Conservation (phyloP, 257 asterid species). For the Voacanga thouarsii region DNA sequence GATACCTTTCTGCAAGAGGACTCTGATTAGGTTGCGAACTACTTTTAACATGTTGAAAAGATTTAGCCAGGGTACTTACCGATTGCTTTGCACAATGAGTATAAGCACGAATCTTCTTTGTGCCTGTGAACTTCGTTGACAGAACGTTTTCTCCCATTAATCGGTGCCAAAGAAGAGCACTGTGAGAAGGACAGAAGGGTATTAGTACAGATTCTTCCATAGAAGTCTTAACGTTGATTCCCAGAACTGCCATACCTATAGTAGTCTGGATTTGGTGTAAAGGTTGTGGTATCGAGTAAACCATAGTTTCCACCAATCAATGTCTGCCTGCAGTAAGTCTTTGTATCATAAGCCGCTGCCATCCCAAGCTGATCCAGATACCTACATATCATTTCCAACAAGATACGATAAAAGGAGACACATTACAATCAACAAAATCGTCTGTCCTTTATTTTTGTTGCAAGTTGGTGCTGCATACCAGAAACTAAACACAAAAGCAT, state of each 20-base stretch:
- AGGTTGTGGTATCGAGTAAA: slow-evolving; percentile 64
- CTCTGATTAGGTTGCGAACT: neutral
- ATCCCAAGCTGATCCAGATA: slow-evolving; percentile 80
- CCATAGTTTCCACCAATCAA: slow-evolving; percentile 89
- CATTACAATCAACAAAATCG: neutral
- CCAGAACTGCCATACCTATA: slow-evolving; percentile 48
- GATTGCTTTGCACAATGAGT: slow-evolving; percentile 77
- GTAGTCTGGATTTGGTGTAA: slow-evolving; percentile 80
- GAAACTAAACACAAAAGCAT: slow-evolving; percentile 67
- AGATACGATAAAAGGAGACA: neutral
- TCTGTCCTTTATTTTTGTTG: neutral
- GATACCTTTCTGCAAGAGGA: slow-evolving; percentile 61
- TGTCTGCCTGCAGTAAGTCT: slow-evolving; percentile 76
- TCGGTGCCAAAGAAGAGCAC: slow-evolving; percentile 93
- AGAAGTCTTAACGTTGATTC: neutral
- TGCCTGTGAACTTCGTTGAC: slow-evolving; percentile 49
- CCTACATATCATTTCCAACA: slow-evolving; percentile 35
- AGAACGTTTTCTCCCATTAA: slow-evolving; percentile 70
- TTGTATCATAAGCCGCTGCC: slow-evolving; percentile 58
- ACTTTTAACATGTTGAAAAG: neutral
- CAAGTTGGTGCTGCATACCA: slow-evolving; percentile 40
- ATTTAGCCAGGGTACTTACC: slow-evolving; percentile 37
- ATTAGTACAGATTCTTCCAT: neutral
- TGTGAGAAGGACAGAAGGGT: slow-evolving; percentile 12
- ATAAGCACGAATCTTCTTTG: slow-evolving; percentile 58